Evolutionary conservation across 495 filamentous ascomycete species (phyloP).

Genomic region (Penicillium fimorum): DNA sequence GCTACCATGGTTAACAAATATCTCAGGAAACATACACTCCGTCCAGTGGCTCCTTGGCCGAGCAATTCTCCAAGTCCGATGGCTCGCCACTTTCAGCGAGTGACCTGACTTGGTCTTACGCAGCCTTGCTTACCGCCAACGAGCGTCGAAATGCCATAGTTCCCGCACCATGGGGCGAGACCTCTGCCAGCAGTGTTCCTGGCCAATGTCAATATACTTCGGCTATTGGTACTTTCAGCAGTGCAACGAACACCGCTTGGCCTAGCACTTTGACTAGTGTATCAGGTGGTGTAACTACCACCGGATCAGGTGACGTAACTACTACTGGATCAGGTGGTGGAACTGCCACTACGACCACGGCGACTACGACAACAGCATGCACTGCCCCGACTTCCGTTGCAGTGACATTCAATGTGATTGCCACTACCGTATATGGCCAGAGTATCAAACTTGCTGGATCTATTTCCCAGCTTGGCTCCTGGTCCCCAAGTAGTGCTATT

Average conservation of each 20-base stretch:
- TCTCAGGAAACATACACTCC: constrained; percentile 38
- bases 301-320: constrained; percentile 24
- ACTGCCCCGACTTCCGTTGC: constrained; percentile 46
- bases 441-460: constrained; percentile 60
- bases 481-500: constrained; percentile 51
- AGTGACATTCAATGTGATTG: constrained; percentile 59
- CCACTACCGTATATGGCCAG: constrained; percentile 55
- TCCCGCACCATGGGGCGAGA: constrained; percentile 57
- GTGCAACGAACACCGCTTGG: constrained; percentile 54
- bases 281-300: constrained; percentile 29
- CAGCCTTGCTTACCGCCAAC: constrained; percentile 49
- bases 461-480: constrained; percentile 53
- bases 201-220: constrained; percentile 50
- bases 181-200: constrained; percentile 52
- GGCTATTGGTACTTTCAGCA: constrained; percentile 57
- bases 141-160: constrained; percentile 48
- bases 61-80: constrained; percentile 56
- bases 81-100: constrained; percentile 55
- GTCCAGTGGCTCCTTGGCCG: constrained; percentile 55
- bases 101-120: constrained; percentile 56
- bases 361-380: constrained; percentile 40
- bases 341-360: constrained; percentile 31
- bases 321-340: constrained; percentile 26
- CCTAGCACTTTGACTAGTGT: constrained; percentile 50
- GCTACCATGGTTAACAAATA: background rate